phyloP scores from a whole-genome alignment of 2,329 filamentous ascomycete genomes.

The Fulvia fulva region DNA sequence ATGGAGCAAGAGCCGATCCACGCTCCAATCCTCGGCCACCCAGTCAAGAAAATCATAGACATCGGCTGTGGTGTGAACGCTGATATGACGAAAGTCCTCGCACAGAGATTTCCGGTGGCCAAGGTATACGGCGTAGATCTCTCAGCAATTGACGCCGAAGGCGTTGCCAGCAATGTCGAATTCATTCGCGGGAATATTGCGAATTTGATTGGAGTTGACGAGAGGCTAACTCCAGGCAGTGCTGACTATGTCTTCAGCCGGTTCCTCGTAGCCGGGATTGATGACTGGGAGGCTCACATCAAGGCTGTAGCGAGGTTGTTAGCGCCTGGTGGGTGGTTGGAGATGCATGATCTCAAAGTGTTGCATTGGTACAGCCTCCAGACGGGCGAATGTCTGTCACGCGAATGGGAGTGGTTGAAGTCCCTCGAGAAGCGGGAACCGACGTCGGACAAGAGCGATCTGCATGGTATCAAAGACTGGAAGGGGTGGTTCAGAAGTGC shows the following conservation, averaged over 20 bases:
- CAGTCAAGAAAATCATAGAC: slow-evolving; percentile 19
- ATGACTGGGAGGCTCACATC: slow-evolving; percentile 9
- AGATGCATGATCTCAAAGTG: slow-evolving; percentile 9
- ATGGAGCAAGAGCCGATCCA: slow-evolving; percentile 7
- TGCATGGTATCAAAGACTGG: not conserved
- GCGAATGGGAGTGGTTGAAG: slow-evolving; percentile 4
- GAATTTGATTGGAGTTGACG: slow-evolving; percentile 5
- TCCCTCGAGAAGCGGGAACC: not conserved
- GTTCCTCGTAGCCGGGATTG: slow-evolving; percentile 5
- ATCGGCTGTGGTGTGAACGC: slow-evolving; percentile 42
- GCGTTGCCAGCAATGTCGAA: slow-evolving; percentile 4
- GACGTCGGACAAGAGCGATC: not conserved
- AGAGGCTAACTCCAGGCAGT: slow-evolving; percentile 1
- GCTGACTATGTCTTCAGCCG: slow-evolving; percentile 13
- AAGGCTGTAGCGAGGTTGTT: slow-evolving; percentile 1
- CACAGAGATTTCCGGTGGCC: slow-evolving; percentile 18
- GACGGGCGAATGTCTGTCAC: not conserved
- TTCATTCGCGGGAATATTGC: slow-evolving; percentile 11
- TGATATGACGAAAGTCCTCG: slow-evolving; percentile 12
- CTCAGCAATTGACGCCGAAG: not conserved
- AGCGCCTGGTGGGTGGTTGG: slow-evolving; percentile 6
- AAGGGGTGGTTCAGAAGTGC: not conserved
- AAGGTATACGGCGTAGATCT: slow-evolving; percentile 13
- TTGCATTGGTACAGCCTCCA: slow-evolving; percentile 1
- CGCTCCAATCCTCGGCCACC: not conserved